Base-by-base conservation (phyloP, 768 basidiomycete genomes). In the Russula lepida region DNA sequence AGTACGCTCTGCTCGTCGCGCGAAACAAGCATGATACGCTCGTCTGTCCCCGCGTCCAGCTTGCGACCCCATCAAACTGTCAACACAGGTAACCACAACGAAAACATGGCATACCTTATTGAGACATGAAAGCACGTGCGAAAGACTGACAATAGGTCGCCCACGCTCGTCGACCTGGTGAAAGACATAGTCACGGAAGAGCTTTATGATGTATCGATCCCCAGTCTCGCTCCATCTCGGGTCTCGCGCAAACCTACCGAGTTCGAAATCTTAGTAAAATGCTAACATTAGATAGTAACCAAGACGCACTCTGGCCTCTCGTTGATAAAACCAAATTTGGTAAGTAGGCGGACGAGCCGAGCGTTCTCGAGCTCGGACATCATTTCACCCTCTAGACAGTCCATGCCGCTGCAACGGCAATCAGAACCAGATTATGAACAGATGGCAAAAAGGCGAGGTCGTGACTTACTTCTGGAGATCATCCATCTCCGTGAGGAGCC, bases 171-270 rank as follows among this genome's bases (percentile, higher is more conserved):
- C 94, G 44, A 97, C 88, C 72, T 97, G 94, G 70, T 99, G 97
- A 74, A 99, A 99, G 27, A 99, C 94, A 68, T 90, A 95, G 73
- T 99, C 97, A 19, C 97, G 83, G 81, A 99, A 98, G 49, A 99
- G 81, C 78, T 97, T 98, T 78, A 99, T 82, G 70, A 98, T 92
- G 71, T 99, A 99, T 63, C 95, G 79, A 69, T 99, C 97, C 2
- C 97, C 97, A 0, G 97, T 98, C 70, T 99, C 97, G 13, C 95
- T 94, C 97, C 97, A 99, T 3, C 95, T 82, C 2, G 91, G 85
- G 68, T 98, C 95, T 44, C 89, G 86, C n/a, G 94, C 88, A 68
- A 97, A 97, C 68, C 93, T 95, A 58, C n/a, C 35, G n/a, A 27
- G 11, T 47, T 17, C 25, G 17, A 30, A 32, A 32, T 33, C 48